Percentiles rank a stretch among this genome's conserved stretches.
These are phyloP conservation scores for Blastocystis hominis DNA, from an alignment of 352 stramenopile genomes.

Conservation along the genomic window DNA sequence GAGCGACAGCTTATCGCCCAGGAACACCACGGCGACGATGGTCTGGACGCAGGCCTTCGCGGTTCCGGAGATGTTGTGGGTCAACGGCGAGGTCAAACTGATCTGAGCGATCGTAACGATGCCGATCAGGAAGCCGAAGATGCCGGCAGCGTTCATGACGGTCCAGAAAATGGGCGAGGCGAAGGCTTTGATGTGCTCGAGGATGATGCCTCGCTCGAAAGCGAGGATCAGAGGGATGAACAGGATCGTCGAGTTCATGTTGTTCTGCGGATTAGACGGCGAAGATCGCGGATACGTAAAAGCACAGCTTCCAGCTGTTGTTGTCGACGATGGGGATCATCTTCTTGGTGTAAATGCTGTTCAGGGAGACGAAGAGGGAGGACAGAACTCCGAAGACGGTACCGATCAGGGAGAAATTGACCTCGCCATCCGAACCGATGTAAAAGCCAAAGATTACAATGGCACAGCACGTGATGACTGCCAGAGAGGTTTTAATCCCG, in stretches of 20 bases:
- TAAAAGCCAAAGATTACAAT: slow-evolving; percentile 73
- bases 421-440: slow-evolving; percentile 69
- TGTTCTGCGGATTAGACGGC: slow-evolving; percentile 69
- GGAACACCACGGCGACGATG: slow-evolving; percentile 73
- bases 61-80: slow-evolving; percentile 76
- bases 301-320: slow-evolving; percentile 56
- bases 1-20: slow-evolving; percentile 69
- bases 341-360: slow-evolving; percentile 77
- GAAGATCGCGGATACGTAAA: background rate
- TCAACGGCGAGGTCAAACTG: slow-evolving; percentile 71
- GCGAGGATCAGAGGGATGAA: slow-evolving; percentile 71
- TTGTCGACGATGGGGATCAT: slow-evolving; percentile 68
- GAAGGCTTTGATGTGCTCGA: slow-evolving; percentile 58
- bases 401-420: slow-evolving; percentile 71
- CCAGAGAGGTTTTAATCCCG: slow-evolving; percentile 64
- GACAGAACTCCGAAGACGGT: slow-evolving; percentile 69
- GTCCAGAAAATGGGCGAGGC: slow-evolving; percentile 66
- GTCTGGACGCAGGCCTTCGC: slow-evolving; percentile 72
- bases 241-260: slow-evolving; percentile 72
- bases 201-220: slow-evolving; percentile 66
- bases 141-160: slow-evolving; percentile 68
- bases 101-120: slow-evolving; percentile 75
- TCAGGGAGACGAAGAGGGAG: slow-evolving; percentile 74
- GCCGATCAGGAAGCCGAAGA: slow-evolving; percentile 76
- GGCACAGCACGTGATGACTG: slow-evolving; percentile 66